Base-by-base conservation (phyloP, 2,329 filamentous ascomycete species). In the Curvularia lunata region DNA sequence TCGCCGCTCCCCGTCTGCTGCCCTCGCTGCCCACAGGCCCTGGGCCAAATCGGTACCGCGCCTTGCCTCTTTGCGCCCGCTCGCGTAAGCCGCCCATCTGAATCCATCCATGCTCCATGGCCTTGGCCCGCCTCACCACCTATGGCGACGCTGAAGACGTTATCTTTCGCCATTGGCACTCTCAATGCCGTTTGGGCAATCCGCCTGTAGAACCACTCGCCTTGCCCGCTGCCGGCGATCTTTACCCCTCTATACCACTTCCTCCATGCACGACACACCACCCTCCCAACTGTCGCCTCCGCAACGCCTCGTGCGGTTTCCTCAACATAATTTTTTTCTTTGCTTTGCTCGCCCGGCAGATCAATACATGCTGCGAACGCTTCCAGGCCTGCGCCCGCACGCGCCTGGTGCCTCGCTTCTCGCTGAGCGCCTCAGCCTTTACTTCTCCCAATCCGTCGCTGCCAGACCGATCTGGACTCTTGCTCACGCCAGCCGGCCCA, bases 331-430 rank as follows among this genome's bases (percentile, higher is more conserved):
- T 62, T 53, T 65, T 61, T 56, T 45, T 42, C 45, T 34, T 52
- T 45, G 32, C 43, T 32, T 54, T 58, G 32, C 32, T 16, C 53
- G 61, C 53, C 56, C 58, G 50, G 40, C 51, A 48, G 57, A 59
- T 58, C 60, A 61, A 58, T 62, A 52, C 40, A 50, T 38, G 25
- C 56, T 64, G 52, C 53, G 49, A 51, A 51, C 52, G 32, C 37
- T 21, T 21, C 40, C 45, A 48, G 23, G 34, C 45, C 45, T 28
- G 64, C 61, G 52, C 54, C 41, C 48, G 41, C 19, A 50, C 52
- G 48, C 34, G 50, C 38, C 63, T n/a, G n/a, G n/a, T n/a, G n/a
- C n/a, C 61, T 70, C 68, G 68, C 65, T 69, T 69, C 61, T 23
- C 45, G 51, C 52, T 64, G 56, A 65, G 58, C 59, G 58, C 67